Percentiles rank a stretch among this genome's conserved stretches.
phyloP scores from a whole-genome alignment of 768 basidiomycete species.

The Tephrocybe rancida region DNA sequence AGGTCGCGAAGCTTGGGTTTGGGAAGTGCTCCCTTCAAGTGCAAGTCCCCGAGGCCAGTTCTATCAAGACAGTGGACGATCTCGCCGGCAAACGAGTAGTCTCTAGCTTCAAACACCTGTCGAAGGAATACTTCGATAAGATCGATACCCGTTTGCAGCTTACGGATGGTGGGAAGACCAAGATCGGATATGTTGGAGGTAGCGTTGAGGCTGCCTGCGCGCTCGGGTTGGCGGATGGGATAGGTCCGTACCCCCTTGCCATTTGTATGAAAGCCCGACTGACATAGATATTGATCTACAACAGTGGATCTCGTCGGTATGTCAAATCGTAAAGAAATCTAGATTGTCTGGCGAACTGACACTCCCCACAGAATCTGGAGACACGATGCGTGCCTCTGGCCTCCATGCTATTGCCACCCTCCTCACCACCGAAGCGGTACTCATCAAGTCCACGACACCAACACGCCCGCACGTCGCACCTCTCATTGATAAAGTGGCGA shows the following conservation, averaged over 20 bases:
- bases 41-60: slow-evolving; percentile 82
- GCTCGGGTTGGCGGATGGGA: slow-evolving; percentile 94
- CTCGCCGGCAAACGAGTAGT: slow-evolving; percentile 92
- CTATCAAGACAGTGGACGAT: slow-evolving; percentile 72
- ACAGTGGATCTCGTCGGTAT: slow-evolving; percentile 93
- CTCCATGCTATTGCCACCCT: slow-evolving; percentile 91
- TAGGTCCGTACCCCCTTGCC: slow-evolving; percentile 56
- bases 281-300: slow-evolving; percentile 1
- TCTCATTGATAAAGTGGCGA: slow-evolving; percentile 79
- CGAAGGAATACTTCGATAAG: slow-evolving; percentile 72
- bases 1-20: slow-evolving; percentile 84
- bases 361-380: slow-evolving; percentile 80
- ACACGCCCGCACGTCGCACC: slow-evolving; percentile 65
- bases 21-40: slow-evolving; percentile 91
- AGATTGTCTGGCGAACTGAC: background rate
- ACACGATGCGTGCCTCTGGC: slow-evolving; percentile 99
- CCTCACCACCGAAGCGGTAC: slow-evolving; percentile 82
- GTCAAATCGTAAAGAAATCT: slow-evolving; percentile 19
- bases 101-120: slow-evolving; percentile 92
- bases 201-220: slow-evolving; percentile 99
- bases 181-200: slow-evolving; percentile 94
- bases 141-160: slow-evolving; percentile 60
- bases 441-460: slow-evolving; percentile 76
- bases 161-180: slow-evolving; percentile 62
- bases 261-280: background rate